Base-by-base conservation (phyloP, 2,329 filamentous ascomycete species). In the Cytospora chrysosperma region DNA sequence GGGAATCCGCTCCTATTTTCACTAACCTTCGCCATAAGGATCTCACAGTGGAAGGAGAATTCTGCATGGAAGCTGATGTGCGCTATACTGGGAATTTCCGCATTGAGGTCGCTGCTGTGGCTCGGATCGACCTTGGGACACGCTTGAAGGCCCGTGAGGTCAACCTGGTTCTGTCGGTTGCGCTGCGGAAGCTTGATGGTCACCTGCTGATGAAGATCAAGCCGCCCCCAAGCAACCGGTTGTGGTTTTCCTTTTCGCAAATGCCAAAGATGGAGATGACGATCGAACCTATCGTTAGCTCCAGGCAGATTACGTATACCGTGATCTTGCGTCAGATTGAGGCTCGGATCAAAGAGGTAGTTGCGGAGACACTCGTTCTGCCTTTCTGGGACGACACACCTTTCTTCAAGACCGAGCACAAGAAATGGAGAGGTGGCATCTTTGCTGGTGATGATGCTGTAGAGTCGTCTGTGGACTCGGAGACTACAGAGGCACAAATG, bases 301-400 rank as follows among this genome's bases (percentile, higher is more conserved):
- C 93, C 17, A 87, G 94, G 63, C 94, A 98, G 74, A 97, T 99
- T 68, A 98, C 95, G 0, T 98, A 97, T 75, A 91, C 89, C 1
- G 85, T 97, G 64, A 95, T 99, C 61, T 82, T 98, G 15, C 87
- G 93, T 56, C 92, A 96, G 66, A 98, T 99, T 64, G 95, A 99
- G 76, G 96, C 91, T 72, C 85, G 93, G 56, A 97, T 99, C 73
- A 91, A 96, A 71, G 93, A 97, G 75, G 93, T 97, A 10, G 84
- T 99, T 65, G 91, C 90, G 12, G 95, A 99, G 77, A 97, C 93
- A 1, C 75, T 98, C 24, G 95, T 99, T 2, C 81, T 89, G 62
- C 95, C 95, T 0, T 96, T 96, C 72, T 99, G 95, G 94, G 95
- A 99, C 68, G 95, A 99, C 73, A 84, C 92, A 27, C 93, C 95